Conservation (phyloP, 208 protist species). For the Trypanosoma boissoni region DNA sequence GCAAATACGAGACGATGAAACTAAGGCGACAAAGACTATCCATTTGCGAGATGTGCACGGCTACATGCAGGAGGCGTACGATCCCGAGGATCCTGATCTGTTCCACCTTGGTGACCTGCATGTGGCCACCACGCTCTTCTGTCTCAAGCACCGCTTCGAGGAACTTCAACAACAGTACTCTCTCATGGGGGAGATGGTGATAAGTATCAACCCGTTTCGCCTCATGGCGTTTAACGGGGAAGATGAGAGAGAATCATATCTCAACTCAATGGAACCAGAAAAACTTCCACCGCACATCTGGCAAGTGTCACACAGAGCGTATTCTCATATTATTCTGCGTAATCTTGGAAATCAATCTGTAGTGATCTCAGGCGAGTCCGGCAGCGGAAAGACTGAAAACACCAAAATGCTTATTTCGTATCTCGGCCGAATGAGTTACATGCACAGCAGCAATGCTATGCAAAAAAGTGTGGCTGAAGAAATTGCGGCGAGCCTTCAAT, state of each 20-base stretch:
- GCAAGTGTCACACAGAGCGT: slow-evolving; percentile 86
- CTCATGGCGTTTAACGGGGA: slow-evolving; percentile 79
- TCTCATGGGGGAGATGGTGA: slow-evolving; percentile 91
- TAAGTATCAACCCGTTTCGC: slow-evolving; percentile 93
- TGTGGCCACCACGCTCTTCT: slow-evolving; percentile 86
- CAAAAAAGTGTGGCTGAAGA: slow-evolving; percentile 68
- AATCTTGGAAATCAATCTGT: slow-evolving; percentile 85
- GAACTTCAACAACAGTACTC: slow-evolving; percentile 82
- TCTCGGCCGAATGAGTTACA: slow-evolving; percentile 78
- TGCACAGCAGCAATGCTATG: slow-evolving; percentile 61
- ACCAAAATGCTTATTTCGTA: slow-evolving; percentile 88
- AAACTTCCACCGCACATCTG: slow-evolving; percentile 88
- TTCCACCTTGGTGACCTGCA: slow-evolving; percentile 90
- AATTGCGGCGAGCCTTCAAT: slow-evolving; percentile 70
- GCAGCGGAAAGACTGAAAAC: slow-evolving; percentile 95
- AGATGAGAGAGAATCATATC: slow-evolving; percentile 73
- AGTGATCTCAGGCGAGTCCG: slow-evolving; percentile 94
- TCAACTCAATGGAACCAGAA: slow-evolving; percentile 44
- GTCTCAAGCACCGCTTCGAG: slow-evolving; percentile 88
- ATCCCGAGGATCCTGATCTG: slow-evolving; percentile 62
- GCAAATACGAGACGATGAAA: slow-evolving; percentile 39
- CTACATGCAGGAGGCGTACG: slow-evolving; percentile 76
- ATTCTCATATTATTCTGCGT: slow-evolving; percentile 71
- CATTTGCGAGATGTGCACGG: slow-evolving; percentile 49
- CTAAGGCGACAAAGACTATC: slow-evolving; percentile 30